phyloP scores from a whole-genome alignment of 495 filamentous ascomycete genomes.

The Talaromyces thailandensis region DNA sequence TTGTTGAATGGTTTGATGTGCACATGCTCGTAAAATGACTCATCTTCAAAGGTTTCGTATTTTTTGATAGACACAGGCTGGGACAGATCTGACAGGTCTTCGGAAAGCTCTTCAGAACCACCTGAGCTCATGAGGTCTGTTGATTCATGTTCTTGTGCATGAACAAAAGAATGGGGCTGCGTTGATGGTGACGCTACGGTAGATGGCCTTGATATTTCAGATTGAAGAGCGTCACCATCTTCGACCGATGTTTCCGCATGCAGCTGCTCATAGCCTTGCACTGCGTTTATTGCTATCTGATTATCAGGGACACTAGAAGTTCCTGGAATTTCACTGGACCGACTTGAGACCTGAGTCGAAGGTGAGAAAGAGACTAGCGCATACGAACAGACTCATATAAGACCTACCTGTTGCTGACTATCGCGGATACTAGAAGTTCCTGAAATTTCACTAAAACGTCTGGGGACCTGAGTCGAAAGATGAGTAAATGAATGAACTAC shows the following conservation, averaged over 20 bases:
- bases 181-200: not conserved
- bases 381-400: not conserved
- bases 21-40: not conserved
- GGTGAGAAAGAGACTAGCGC: not conserved
- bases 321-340: not conserved
- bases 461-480: not conserved
- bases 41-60: not conserved
- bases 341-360: not conserved
- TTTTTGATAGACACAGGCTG: not conserved
- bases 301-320: not conserved
- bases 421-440: not conserved
- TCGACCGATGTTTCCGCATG: not conserved
- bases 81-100: not conserved
- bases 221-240: not conserved
- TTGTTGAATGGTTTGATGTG: not conserved
- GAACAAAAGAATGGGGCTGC: not conserved
- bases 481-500: not conserved
- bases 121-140: not conserved
- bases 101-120: not conserved
- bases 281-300: not conserved
- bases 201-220: not conserved
- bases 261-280: not conserved
- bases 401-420: not conserved
- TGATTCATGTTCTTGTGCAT: not conserved
- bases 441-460: not conserved